Percentiles rank a stretch among this genome's conserved stretches.
Evolutionary conservation across 78 protist genomes (phyloP).

Genomic region (Chrysochromulina parva): DNA sequence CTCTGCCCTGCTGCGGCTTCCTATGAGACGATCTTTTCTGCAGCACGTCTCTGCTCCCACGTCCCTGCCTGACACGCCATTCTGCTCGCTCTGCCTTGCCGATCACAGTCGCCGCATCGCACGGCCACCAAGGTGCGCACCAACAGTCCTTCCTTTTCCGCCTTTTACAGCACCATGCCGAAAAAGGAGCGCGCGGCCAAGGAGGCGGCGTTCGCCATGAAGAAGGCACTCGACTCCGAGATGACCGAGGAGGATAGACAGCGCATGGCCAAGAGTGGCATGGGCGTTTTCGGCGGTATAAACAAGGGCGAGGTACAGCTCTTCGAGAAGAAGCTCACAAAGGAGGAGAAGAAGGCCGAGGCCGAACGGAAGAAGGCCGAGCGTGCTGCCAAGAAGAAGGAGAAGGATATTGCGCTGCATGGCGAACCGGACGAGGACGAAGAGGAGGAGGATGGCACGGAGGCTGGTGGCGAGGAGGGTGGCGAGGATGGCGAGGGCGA

Average conservation of each 20-base stretch:
- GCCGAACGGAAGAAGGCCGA: neutral
- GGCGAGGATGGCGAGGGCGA: neutral
- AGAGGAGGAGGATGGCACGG: neutral
- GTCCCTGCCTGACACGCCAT: no score
- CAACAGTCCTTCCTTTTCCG: no score
- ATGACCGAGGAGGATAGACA: neutral
- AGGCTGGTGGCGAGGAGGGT: neutral
- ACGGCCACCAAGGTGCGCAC: no score
- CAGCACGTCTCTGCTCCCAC: no score
- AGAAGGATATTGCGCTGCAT: no score
- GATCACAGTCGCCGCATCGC: no score
- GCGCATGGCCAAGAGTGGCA: neutral
- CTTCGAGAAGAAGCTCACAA: slow-evolving; percentile 1
- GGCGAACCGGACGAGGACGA: neutral
- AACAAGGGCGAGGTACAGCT: neutral
- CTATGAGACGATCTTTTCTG: no score
- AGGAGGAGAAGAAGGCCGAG: slow-evolving; percentile 6
- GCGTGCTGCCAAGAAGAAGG: neutral
- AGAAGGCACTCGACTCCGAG: slow-evolving; percentile 4
- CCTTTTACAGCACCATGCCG: no score
- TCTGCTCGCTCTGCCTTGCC: no score
- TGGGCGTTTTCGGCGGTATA: neutral
- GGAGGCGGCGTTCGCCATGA: neutral
- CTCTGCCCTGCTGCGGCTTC: no score
- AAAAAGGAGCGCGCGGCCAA: neutral